These are phyloP conservation scores for Diphasiastrum complanatum DNA, from an alignment of 83 land plant genomes.

Conservation along the genomic window DNA sequence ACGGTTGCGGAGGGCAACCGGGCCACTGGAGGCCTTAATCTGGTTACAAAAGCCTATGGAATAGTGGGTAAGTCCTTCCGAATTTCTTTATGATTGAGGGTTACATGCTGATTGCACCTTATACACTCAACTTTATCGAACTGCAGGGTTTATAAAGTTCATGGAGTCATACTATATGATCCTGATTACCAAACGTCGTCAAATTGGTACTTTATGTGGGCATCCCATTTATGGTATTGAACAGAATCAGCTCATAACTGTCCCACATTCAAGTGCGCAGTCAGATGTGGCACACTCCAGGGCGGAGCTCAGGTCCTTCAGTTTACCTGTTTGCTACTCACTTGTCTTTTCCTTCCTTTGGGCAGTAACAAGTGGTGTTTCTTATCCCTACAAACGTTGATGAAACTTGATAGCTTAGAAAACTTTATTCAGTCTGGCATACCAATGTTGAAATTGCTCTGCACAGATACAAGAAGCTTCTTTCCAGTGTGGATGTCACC, in stretches of 20 bases:
- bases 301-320: slow-evolving; percentile 76
- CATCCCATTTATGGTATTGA: slow-evolving; percentile 88
- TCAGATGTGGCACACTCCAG: slow-evolving; percentile 83
- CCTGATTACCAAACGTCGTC: slow-evolving; percentile 83
- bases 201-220: slow-evolving; percentile 86
- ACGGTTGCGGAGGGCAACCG: slow-evolving; percentile 70
- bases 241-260: slow-evolving; percentile 77
- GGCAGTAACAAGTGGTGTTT: too few relatives aligned
- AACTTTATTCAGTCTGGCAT: background rate
- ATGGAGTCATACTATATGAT: slow-evolving; percentile 91
- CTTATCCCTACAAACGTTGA: background rate
- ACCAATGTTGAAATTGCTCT: background rate
- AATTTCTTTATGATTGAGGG: background rate
- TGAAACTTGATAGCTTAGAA: background rate
- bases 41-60: slow-evolving; percentile 62
- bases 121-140: slow-evolving; percentile 1
- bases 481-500: slow-evolving; percentile 94
- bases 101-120: background rate
- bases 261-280: slow-evolving; percentile 86
- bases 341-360: background rate
- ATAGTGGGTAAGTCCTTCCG: slow-evolving; percentile 46
- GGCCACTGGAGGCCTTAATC: slow-evolving; percentile 58
- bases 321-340: background rate
- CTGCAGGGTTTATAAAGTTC: slow-evolving; percentile 86
- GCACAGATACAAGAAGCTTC: slow-evolving; percentile 91